These are phyloP conservation scores for Colletotrichum simmondsii DNA, from an alignment of 2,329 filamentous ascomycete genomes.

Conservation along the genomic window DNA sequence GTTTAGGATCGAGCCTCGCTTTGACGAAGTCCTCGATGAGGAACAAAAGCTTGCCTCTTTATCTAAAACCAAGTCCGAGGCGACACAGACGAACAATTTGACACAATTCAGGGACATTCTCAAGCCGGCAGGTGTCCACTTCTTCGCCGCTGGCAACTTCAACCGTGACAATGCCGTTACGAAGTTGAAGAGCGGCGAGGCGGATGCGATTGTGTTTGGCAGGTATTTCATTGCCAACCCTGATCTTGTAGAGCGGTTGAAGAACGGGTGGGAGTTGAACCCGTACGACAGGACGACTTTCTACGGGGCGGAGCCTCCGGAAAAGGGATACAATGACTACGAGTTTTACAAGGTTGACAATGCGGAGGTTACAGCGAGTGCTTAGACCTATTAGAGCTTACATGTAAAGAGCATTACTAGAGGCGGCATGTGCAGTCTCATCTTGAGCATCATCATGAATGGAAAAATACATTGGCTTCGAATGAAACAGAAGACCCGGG, in stretches of 20 bases:
- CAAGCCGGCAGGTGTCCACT: constrained; percentile 49
- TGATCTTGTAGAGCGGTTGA: constrained; percentile 41
- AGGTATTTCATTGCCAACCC: constrained; percentile 43
- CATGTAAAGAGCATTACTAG: not conserved
- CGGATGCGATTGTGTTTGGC: constrained; percentile 46
- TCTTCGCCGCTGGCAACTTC: constrained; percentile 63
- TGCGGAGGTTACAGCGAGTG: not conserved
- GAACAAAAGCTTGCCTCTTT: constrained; percentile 53
- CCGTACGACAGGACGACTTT: constrained; percentile 41
- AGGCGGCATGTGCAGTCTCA: not conserved
- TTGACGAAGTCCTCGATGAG: constrained; percentile 58
- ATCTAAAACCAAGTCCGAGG: constrained; percentile 35
- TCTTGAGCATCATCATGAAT: not conserved
- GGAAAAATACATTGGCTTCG: too few relatives aligned
- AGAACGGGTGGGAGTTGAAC: constrained; percentile 36
- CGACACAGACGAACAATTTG: constrained; percentile 45
- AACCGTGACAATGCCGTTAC: constrained; percentile 50
- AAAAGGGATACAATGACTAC: constrained; percentile 50
- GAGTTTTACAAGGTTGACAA: constrained; percentile 42
- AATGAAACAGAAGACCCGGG: too few relatives aligned
- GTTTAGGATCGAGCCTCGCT: constrained; percentile 55
- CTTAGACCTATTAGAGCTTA: not conserved
- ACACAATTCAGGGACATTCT: constrained; percentile 53
- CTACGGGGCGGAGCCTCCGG: constrained; percentile 43
- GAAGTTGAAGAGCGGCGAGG: constrained; percentile 46